Conservation (phyloP, 257 asterid species). For the Solanum pinnatisectum region DNA sequence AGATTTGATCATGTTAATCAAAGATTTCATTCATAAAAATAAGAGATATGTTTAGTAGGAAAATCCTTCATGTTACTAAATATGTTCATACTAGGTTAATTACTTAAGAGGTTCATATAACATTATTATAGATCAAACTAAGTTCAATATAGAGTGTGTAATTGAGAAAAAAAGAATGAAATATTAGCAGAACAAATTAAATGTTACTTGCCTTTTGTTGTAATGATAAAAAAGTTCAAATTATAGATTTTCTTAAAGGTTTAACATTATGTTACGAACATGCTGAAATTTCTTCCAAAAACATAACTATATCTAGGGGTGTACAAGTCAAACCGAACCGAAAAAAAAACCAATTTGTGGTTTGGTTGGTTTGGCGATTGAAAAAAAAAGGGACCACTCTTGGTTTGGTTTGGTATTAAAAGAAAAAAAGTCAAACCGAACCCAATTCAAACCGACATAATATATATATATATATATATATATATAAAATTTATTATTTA, state of each 20-base stretch:
- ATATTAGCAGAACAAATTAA: background rate
- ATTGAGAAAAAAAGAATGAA: background rate
- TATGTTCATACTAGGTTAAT: background rate
- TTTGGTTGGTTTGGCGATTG: no score
- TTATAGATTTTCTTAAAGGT: background rate
- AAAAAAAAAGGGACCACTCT: no score
- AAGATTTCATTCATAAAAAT: background rate
- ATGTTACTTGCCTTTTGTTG: background rate
- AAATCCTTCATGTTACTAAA: background rate
- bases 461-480: no score
- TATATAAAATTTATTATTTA: no score
- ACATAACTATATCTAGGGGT: no score
- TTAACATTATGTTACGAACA: background rate
- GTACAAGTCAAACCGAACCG: no score
- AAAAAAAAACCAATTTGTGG: no score
- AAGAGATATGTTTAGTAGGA: background rate
- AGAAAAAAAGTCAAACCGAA: no score
- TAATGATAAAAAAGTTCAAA: background rate
- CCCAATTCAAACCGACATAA: no score
- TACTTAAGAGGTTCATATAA: background rate
- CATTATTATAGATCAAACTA: background rate
- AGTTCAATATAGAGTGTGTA: background rate
- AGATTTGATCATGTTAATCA: background rate
- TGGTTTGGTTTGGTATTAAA: no score
- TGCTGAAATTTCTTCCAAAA: background rate